Evolutionary conservation across 768 basidiomycete genomes (phyloP), one percentile per base, ranked within the genome.

Genomic region (Naganishia friedmannii): DNA sequence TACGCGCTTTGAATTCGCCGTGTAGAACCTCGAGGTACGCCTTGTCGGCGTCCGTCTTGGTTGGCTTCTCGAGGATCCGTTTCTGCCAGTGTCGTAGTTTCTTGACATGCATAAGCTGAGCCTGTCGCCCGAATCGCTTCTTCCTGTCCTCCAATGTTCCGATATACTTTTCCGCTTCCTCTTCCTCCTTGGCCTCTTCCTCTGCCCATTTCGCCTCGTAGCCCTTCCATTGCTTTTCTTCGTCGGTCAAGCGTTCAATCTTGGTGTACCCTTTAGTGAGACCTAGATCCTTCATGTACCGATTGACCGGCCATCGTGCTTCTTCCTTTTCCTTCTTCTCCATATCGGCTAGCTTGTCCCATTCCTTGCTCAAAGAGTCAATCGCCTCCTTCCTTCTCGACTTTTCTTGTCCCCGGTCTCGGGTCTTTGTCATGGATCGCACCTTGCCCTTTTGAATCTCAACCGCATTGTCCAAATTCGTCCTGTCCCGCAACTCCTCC

Each of bases 21-120:
- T 58, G n/a, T 1, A 58, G 1, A 9, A 37, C 57, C 29, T 58
- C 34, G 2, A 37, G 21, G 37, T 58, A 58, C 21, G 37, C 57
- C 39, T 58, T 37, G 39, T 58, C 57, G 9, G 31, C 32, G 28
- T 32, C 32, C 23, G 57, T 34, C 34, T 37, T 58, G 13, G 21
- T 31, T n/a, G 12, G 15, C n/a, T 58, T 58, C 28, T 63, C 60
- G 23, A 26, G 23, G 37, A 45, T 37, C 7, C 60, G 60, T 15
- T 42, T 63, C 15, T 58, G 60, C 60, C 60, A 63, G 15, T 45
- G 60, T 28, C n/a, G n/a, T 28, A 58, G 2, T 37, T 58, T 58
- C n/a, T 15, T 12, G 17, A 19, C 4, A 13, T 28, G 29, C 32
- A 58, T 37, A 21, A 6, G 9, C 7, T 17, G 6, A 4, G n/a